These are phyloP conservation scores for Pleurotus cornucopiae DNA, from an alignment of 768 basidiomycete species.

Conservation along the genomic window DNA sequence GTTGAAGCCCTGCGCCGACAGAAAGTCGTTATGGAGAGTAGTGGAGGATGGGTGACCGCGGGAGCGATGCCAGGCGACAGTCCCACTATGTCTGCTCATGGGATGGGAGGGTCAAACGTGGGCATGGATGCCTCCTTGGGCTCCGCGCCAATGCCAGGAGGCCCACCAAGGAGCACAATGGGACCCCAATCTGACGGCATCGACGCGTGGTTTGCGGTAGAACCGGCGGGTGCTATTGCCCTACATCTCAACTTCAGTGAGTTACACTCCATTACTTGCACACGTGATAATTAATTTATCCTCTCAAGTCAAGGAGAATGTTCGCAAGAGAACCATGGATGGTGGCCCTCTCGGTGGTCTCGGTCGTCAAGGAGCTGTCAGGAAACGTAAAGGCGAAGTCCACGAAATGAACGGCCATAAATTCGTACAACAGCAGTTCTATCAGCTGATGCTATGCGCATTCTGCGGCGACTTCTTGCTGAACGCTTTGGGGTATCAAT, in stretches of 20 bases:
- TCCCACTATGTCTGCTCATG: constrained; percentile 18
- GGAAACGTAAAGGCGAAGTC: constrained; percentile 96
- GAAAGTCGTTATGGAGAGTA: constrained; percentile 82
- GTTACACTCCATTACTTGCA: constrained; percentile 23
- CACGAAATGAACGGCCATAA: constrained; percentile 99
- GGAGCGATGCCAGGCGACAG: constrained; percentile 76
- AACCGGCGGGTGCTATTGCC: constrained; percentile 92
- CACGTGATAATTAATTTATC: constrained; percentile 11
- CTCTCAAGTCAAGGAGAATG: constrained; percentile 89
- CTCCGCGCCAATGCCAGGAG: constrained; percentile 35
- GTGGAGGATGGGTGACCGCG: constrained; percentile 96
- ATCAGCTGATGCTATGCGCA: constrained; percentile 97
- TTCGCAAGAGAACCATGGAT: constrained; percentile 93
- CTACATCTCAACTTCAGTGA: constrained; percentile 89
- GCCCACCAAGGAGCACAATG: constrained; percentile 26
- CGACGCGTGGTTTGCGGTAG: constrained; percentile 96
- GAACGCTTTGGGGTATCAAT: constrained; percentile 97
- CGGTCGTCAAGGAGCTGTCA: constrained; percentile 95
- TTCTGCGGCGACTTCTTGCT: constrained; percentile 97
- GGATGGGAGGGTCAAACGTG: constrained; percentile 15
- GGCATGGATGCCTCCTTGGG: constrained; percentile 37
- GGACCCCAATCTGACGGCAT: constrained; percentile 68
- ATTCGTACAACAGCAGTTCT: constrained; percentile 96
- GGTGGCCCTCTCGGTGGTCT: constrained; percentile 72
- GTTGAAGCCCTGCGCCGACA: constrained; percentile 91